Evolutionary conservation across 2,329 filamentous ascomycete genomes (phyloP).

Genomic region (Parastagonospora nodorum): DNA sequence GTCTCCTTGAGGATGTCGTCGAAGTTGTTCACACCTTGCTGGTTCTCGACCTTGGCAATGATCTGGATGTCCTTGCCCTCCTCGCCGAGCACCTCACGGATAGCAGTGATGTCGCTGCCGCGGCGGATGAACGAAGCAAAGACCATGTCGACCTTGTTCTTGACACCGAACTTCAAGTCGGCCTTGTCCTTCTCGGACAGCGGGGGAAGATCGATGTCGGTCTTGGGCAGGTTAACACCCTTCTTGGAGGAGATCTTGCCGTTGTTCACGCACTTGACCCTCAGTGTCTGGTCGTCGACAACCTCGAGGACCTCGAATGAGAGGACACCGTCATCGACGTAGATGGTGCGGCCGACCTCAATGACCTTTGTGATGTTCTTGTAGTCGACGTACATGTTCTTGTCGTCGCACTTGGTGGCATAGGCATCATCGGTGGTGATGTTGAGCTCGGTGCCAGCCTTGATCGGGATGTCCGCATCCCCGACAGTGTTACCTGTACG

Average conservation of each 20-base stretch:
- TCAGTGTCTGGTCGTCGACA: slow-evolving; percentile 85
- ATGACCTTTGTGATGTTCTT: slow-evolving; percentile 99
- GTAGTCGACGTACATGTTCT: slow-evolving; percentile 99
- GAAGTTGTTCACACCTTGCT: slow-evolving; percentile 99
- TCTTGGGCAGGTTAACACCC: slow-evolving; percentile 98
- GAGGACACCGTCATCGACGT: slow-evolving; percentile 97
- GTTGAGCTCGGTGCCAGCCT: slow-evolving; percentile 83
- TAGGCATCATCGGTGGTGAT: slow-evolving; percentile 97
- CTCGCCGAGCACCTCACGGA: slow-evolving; percentile 87
- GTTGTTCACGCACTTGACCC: slow-evolving; percentile 90
- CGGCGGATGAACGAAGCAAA: slow-evolving; percentile 98
- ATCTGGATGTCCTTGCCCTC: slow-evolving; percentile 97
- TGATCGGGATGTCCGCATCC: slow-evolving; percentile 79
- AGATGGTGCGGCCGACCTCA: slow-evolving; percentile 86
- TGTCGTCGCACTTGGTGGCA: slow-evolving; percentile 78
- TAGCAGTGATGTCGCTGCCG: slow-evolving; percentile 88
- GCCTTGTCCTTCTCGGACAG: slow-evolving; percentile 97
- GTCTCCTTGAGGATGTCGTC: slow-evolving; percentile 94
- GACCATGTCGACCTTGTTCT: slow-evolving; percentile 99
- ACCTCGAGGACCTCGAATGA: slow-evolving; percentile 92
- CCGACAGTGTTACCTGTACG: slow-evolving; percentile 75
- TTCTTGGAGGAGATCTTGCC: slow-evolving; percentile 99
- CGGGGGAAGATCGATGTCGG: slow-evolving; percentile 95
- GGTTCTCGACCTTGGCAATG: slow-evolving; percentile 99
- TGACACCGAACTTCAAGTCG: slow-evolving; percentile 92